Evolutionary conservation across 1,284 basidiomycete genomes (phyloP), one percentile per base, ranked within the genome.

Genomic region (Cryptococcus maquisensis): DNA sequence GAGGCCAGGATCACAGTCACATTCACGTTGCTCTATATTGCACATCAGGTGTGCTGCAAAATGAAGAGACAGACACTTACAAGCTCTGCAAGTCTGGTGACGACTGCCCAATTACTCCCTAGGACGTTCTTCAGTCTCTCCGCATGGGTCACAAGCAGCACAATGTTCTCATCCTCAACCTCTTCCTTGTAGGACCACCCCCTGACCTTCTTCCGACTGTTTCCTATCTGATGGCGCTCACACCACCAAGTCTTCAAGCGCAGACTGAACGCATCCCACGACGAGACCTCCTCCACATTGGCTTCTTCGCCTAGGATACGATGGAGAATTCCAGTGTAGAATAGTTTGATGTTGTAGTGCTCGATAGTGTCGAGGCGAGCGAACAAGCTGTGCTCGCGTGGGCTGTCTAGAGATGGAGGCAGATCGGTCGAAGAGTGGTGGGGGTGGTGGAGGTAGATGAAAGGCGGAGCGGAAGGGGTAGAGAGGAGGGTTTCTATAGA

Each of bases 81-180:
- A 69, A 91, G 70, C 69, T 92, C 89, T 2, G 82, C 76, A 16
- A 92, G 76, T 42, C 88, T 81, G 15, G 86, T 81, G 12, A 90
- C 68, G 21, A 88, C 86, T 2, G 88, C 82, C 20, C 90, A 67
- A 0, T 87, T 67, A 18, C 85, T 83, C 1, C 87, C 83, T 44
- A 88, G 72, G 8, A 76, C 78, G 18, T 83, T 81, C 55, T 79
- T 82, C 56, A 92, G 70, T 43, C 83, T 78, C 71, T 91, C 88
- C 0, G 84, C 85, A 39, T 81, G 80, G 56, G 89, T 86, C 40
- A 91, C 69, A 6, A 86, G 72, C 18, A 90, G 73, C 4, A 87
- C 81, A 59, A 88, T 26, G 41, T 6, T 47, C 40, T n/a, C 77
- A 60, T 78, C 73, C 50, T 69, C 52, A 32, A 13, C 48, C 13